Evolutionary conservation across 441 rosid species (phyloP), one percentile per base, ranked within the genome.

Genomic region (Adansonia rubrostipa): DNA sequence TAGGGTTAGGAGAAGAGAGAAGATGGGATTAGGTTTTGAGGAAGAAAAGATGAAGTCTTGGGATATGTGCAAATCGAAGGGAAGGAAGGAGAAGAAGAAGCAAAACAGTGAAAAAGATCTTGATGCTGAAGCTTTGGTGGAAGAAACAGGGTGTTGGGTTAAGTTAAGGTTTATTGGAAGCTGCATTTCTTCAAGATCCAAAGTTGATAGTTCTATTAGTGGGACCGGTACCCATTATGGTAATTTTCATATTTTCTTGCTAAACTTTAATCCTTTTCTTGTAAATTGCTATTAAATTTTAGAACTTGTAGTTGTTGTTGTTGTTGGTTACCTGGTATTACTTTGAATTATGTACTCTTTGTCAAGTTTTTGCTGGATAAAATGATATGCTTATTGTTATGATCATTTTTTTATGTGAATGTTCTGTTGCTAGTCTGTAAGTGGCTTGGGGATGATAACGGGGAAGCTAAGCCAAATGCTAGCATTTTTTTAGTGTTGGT

Each of bases 161-260:
- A 90, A 85, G 89, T 88, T 89, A 74, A 85, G 93, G 88, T 86
- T 91, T 81, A 86, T 91, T 58, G 86, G 92, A 60, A 86, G 96
- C 89, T 92, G 97, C 88, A 87, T 89, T 83, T 86, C 97, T 90
- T 89, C 99, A 68, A 90, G 94, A 86, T 85, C 99, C 88, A 95
- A 95, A 83, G 95, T 93, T 73, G 99, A 93, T 83, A 92, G 84
- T 82, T 92, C 99, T 82, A 84, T 86, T 67, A 87, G 92, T 80
- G 90, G 88, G 78, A 85, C 89, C 70, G 84, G 89, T 79, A 80
- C 91, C 20, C 87, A 82, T 81, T 90, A 66, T 77, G 42, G 42
- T 36, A 36, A 36, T 36, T 36, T 5, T 36, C 42, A 36, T 36
- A 36, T 62, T 28, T 28, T 64, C 65, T 33, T 77, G 19, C 3